These are phyloP conservation scores for Eucalyptus virginea DNA, from an alignment of 345 rosid genomes.

Conservation along the genomic window DNA sequence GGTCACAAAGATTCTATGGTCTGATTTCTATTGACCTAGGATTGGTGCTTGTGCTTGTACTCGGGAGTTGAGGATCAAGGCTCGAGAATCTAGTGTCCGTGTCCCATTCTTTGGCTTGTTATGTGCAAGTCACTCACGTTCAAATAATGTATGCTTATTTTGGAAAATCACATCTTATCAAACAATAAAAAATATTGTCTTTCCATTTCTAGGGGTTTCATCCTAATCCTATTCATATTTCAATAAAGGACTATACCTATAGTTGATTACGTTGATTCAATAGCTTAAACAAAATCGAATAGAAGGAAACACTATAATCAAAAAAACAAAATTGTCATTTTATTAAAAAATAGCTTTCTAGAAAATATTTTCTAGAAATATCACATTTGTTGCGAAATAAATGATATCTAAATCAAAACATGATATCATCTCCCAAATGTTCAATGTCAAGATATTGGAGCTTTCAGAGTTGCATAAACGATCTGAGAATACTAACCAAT, in stretches of 20 bases:
- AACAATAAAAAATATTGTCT: too few relatives aligned
- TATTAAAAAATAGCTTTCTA: too few relatives aligned
- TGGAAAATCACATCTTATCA: neutral
- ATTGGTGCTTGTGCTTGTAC: too few relatives aligned
- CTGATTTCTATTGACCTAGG: too few relatives aligned
- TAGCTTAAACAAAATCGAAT: neutral
- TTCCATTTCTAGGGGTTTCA: neutral
- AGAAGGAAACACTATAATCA: neutral
- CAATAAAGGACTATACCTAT: neutral
- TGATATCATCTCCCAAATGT: neutral
- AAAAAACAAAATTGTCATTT: neutral
- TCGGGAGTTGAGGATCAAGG: too few relatives aligned
- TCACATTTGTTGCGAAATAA: too few relatives aligned
- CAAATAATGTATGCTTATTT: neutral
- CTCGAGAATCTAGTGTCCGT: neutral
- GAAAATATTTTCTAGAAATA: too few relatives aligned
- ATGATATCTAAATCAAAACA: too few relatives aligned
- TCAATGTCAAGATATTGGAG: neutral
- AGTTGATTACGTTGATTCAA: neutral
- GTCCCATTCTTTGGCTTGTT: neutral
- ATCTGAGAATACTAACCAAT: neutral
- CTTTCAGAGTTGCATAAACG: neutral
- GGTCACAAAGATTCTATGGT: neutral
- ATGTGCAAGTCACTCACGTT: neutral
- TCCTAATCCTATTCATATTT: neutral